Evolutionary conservation across 805 yeast species (phyloP).

Genomic region (Barnettozyma populi): DNA sequence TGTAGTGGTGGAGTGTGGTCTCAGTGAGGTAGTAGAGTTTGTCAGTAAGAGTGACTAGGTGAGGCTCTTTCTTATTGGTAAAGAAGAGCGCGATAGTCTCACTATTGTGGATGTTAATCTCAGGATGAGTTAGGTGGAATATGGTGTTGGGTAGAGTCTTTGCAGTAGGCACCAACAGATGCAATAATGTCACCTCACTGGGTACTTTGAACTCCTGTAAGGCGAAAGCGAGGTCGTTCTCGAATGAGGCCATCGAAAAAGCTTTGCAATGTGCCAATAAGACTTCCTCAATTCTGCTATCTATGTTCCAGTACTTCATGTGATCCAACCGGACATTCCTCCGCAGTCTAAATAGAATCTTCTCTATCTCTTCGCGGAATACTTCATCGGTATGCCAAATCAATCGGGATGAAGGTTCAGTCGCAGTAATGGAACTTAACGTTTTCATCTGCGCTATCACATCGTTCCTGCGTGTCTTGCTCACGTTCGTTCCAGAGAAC

Average conservation of each 20-base stretch:
- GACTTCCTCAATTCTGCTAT: neutral
- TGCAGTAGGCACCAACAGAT: slow-evolving; percentile 8
- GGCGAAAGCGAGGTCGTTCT: neutral
- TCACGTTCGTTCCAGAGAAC: neutral
- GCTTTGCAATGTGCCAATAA: neutral
- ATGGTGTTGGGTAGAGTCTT: slow-evolving; percentile 2
- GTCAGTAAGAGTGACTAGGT: neutral
- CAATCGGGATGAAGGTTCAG: neutral
- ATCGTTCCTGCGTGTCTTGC: neutral
- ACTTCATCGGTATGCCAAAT: neutral
- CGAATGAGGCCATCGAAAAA: neutral
- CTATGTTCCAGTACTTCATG: neutral
- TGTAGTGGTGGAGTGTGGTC: slow-evolving; percentile 7
- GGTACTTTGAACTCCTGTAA: neutral
- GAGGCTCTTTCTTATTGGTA: neutral
- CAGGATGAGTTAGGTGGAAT: neutral
- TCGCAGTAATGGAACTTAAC: neutral
- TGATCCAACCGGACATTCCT: neutral
- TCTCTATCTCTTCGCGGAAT: neutral
- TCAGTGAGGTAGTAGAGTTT: slow-evolving; percentile 12
- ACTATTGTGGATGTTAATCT: neutral
- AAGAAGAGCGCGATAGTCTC: neutral
- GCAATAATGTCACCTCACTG: neutral
- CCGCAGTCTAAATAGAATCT: neutral
- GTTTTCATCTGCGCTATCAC: neutral